Evolutionary conservation across 1,284 basidiomycete genomes (phyloP).

Genomic region (Puccinia horiana): DNA sequence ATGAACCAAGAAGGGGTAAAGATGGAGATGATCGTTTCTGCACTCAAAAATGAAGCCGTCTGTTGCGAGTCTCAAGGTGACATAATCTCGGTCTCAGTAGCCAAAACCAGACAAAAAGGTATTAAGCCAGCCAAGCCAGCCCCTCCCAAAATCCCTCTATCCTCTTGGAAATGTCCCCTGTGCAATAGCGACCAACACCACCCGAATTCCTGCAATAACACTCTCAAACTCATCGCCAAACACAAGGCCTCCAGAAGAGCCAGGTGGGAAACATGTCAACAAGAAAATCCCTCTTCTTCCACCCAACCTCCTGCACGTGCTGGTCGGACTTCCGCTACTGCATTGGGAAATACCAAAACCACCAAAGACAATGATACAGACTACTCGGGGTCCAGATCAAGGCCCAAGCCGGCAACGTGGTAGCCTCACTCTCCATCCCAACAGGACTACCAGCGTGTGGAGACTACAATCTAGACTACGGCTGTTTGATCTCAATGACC

Average conservation of each 20-base stretch:
- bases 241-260: neutral
- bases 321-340: neutral
- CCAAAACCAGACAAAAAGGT: too few species aligned
- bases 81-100: neutral
- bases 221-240: neutral
- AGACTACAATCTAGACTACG: neutral
- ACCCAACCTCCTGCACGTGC: neutral
- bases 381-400: neutral
- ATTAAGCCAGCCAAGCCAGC: too few species aligned
- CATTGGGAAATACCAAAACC: neutral
- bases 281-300: neutral
- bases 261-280: too few species aligned
- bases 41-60: neutral
- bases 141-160: too few species aligned
- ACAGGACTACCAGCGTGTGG: neutral
- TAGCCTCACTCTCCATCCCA: neutral
- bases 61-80: neutral
- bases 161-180: too few species aligned
- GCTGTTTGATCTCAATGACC: constrained; percentile 6
- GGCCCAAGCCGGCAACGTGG: neutral
- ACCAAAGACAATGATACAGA: neutral
- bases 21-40: neutral
- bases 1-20: neutral
- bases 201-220: too few species aligned
- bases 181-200: too few species aligned